A percentile compares a stretch with the other conserved stretches of the same genome.
phyloP scores from a whole-genome alignment of 108 stramenopile genomes.

The Pseudonitzschia multiseries region DNA sequence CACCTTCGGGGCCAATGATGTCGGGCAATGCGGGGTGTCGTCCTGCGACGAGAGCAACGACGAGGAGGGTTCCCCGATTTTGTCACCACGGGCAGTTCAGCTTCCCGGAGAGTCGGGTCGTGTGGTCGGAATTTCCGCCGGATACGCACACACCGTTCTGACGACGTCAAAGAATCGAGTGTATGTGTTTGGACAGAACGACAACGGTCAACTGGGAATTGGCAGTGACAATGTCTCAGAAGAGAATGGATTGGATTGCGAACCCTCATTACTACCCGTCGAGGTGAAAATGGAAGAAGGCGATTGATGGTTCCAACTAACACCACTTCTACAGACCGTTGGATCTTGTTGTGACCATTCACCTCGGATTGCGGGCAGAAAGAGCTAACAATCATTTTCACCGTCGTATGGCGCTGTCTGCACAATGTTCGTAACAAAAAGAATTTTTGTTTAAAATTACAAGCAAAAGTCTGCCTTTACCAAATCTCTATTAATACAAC shows the following conservation, averaged over 20 bases:
- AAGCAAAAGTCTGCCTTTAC: no score
- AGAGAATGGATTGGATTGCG: neutral
- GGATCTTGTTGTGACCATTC: no score
- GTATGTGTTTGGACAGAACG: slow-evolving; percentile 48
- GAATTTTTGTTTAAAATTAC: no score
- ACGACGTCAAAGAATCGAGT: slow-evolving; percentile 35
- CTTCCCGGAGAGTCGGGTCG: slow-evolving; percentile 2
- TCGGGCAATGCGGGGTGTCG: slow-evolving; percentile 36
- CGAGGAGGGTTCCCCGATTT: neutral
- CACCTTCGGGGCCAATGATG: slow-evolving; percentile 56
- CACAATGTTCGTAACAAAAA: no score
- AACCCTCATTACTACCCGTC: neutral
- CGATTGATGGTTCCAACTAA: no score
- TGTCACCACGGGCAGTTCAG: slow-evolving; percentile 4
- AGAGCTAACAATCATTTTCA: no score
- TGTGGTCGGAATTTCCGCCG: slow-evolving; percentile 47
- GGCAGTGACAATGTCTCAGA: slow-evolving; percentile 6
- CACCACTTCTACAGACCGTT: no score
- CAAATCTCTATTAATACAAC: no score
- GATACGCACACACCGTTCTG: slow-evolving; percentile 47
- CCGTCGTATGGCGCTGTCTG: no score
- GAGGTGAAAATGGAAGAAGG: neutral
- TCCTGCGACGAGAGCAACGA: slow-evolving; percentile 1
- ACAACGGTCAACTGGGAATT: slow-evolving; percentile 49
- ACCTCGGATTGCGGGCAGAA: no score